phyloP scores from a whole-genome alignment of 306 rosid species.

The Trifolium fragiferum region DNA sequence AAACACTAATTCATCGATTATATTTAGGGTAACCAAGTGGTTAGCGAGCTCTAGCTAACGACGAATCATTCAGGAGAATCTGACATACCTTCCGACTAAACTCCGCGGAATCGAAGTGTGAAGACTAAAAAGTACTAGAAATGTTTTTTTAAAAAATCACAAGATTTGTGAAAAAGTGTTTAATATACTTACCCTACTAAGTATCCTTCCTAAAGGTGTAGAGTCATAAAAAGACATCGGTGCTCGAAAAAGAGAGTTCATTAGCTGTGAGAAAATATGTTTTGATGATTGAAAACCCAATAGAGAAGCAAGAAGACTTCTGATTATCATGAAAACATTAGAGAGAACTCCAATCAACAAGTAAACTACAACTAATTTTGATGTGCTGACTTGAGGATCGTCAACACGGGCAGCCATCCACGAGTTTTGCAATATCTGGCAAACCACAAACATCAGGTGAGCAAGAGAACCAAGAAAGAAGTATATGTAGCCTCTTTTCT shows the following conservation, averaged over 20 bases:
- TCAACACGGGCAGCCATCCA: conserved; percentile 62
- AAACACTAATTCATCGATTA: no score
- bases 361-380: conserved; percentile 45
- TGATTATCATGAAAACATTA: conserved; percentile 23
- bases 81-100: no score
- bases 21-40: no score
- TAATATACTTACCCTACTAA: conserved; percentile 55
- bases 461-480: conserved; percentile 29
- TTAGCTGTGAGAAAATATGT: conserved; percentile 42
- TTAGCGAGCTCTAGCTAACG: no score
- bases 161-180: background rate
- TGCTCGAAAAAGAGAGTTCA: conserved; percentile 61
- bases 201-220: conserved; percentile 68
- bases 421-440: conserved; percentile 54
- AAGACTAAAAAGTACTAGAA: no score
- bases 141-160: no score
- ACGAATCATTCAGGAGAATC: no score
- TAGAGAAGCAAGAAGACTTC: conserved; percentile 32
- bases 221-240: conserved; percentile 66
- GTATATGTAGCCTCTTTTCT: conserved; percentile 46
- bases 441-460: conserved; percentile 34
- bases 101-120: no score
- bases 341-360: conserved; percentile 41
- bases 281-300: conserved; percentile 53
- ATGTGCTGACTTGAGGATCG: conserved; percentile 33